Evolutionary conservation across 176 grass and related monocot species (phyloP).

Genomic region (Dendrocalamus sinicus): DNA sequence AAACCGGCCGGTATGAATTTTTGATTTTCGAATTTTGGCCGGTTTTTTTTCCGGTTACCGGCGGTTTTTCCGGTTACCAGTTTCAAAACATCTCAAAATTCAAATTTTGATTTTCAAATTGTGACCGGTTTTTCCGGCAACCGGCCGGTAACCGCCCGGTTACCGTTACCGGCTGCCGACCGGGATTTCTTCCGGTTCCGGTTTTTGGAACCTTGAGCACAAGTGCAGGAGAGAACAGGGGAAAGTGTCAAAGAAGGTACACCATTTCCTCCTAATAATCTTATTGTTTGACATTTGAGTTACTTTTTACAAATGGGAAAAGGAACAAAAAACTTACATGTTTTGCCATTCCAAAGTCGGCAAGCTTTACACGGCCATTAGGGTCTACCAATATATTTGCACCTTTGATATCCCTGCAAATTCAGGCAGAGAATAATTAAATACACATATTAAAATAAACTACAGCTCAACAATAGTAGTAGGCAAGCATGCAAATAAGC

Average conservation of each 20-base stretch:
- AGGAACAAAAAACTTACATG: conserved; percentile 60
- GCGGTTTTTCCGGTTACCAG: no score
- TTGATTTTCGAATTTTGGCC: no score
- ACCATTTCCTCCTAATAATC: conserved; percentile 28
- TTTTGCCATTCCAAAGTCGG: conserved; percentile 99
- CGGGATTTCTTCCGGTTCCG: no score
- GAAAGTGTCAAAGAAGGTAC: conserved; percentile 1
- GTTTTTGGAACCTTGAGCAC: no score
- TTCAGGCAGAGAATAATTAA: conserved; percentile 39
- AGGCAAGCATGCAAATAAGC: conserved; percentile 79
- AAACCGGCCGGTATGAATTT: no score
- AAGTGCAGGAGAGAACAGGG: not conserved
- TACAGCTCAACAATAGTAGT: conserved; percentile 7
- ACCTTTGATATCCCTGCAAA: conserved; percentile 96
- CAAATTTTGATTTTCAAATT: no score
- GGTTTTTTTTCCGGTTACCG: no score
- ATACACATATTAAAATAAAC: conserved; percentile 43
- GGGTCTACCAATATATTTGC: conserved; percentile 99
- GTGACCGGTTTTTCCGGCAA: no score
- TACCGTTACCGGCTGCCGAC: no score
- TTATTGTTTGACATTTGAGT: conserved; percentile 28
- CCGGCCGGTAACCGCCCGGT: no score
- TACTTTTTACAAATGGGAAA: conserved; percentile 37
- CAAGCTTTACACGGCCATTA: conserved; percentile 95
- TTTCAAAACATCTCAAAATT: no score